Base-by-base conservation (phyloP, 225 moss, liverwort and hornwort genomes). In the Physcomitrellopsis africana region DNA sequence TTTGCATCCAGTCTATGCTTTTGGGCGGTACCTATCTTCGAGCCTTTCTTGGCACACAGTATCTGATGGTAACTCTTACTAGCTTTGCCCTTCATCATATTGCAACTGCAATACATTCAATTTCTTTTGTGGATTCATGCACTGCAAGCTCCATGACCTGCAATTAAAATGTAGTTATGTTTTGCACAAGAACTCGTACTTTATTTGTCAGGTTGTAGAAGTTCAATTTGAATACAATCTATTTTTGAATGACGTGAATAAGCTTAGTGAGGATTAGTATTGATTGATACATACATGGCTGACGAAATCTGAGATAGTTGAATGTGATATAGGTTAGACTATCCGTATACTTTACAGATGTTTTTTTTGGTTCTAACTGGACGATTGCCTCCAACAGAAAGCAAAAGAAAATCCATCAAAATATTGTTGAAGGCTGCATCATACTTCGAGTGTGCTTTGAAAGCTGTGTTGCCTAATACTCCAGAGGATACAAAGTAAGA, bases 1-100 rank as follows among this genome's bases (percentile, higher is more conserved):
- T 64, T 81, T 85, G 85, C 85, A 85, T 67, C 85, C 85, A 81
- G 75, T 85, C 63, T 85, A 81, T 85, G 72, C 81, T 81, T 85
- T 85, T 85, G 85, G 85, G 85, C 81, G 85, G 51, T 85, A 85
- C 78, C 75, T 85, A 79, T 75, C 85, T 81, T 75, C 81, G 81
- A 72, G 78, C 79, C 61, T 81, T 81, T 68, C 81, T 85, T 85
- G 85, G 85, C 72, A 75, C 81, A 85, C 51, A 66, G 71, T 85
- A 78, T 67, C 85, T 19, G 81, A 85, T 78, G 85, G 85, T 85
- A 85, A 85, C 76, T 77, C 69, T 80, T 69, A 76, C 81, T 76
- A 72, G 81, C 85, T 81, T 79, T 72, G 78, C 63, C 72, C 67
- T 67, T 75, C 80, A 47, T 67, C 72, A 68, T 70, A 64, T 80